phyloP scores from a whole-genome alignment of 805 yeast genomes.

The Limtongia smithiae region DNA sequence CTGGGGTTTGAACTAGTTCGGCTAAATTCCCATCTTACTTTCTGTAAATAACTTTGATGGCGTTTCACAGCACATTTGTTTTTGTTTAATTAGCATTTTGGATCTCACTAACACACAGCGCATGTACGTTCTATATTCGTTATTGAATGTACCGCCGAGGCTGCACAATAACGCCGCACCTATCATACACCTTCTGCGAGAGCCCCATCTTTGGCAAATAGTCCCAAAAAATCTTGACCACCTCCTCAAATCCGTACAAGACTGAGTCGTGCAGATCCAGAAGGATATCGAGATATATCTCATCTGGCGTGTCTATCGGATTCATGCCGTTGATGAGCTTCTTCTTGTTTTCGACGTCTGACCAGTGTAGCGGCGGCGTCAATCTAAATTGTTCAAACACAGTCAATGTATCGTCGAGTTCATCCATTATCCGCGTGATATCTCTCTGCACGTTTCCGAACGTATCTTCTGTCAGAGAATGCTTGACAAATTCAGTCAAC shows the following conservation, averaged over 20 bases:
- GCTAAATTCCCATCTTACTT: too few relatives aligned
- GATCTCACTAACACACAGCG: too few relatives aligned
- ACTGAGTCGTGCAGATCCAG: constrained; percentile 22
- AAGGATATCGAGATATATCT: constrained; percentile 27
- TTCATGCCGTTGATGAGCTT: constrained; percentile 6
- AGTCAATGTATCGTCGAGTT: constrained; percentile 31
- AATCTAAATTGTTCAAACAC: constrained; percentile 29
- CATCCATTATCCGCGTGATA: constrained; percentile 36
- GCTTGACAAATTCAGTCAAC: constrained; percentile 35
- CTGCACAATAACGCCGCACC: constrained; percentile 9
- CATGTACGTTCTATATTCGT: background rate
- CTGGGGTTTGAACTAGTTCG: constrained; percentile 58
- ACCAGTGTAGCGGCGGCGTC: constrained; percentile 37
- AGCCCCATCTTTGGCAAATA: constrained; percentile 34
- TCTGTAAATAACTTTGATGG: too few relatives aligned
- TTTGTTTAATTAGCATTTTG: background rate
- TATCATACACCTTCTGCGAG: constrained; percentile 14
- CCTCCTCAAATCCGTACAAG: constrained; percentile 31
- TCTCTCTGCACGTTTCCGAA: constrained; percentile 44
- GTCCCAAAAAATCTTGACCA: constrained; percentile 33
- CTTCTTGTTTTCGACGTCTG: constrained; percentile 32
- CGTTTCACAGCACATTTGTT: background rate
- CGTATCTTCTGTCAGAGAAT: constrained; percentile 39
- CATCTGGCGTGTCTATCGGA: constrained; percentile 14
- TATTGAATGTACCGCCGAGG: background rate